A percentile compares a stretch with the other conserved stretches of the same genome.
Conservation (phyloP, 148 eudicot species). For the Fagopyrum homotropicum region DNA sequence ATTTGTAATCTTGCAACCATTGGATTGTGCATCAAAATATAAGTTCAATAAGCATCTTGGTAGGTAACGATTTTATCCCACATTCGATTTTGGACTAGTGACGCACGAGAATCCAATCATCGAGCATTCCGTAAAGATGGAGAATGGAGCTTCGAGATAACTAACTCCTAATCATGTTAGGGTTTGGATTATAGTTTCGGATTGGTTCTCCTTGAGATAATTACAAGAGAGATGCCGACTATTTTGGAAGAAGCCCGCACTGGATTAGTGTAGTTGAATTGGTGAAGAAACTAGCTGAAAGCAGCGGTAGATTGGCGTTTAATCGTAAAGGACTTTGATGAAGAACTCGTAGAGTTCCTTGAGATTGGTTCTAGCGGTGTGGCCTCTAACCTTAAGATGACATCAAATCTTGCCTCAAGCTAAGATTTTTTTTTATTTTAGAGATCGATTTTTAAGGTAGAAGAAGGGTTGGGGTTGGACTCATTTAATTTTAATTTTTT, state of each 20-base stretch:
- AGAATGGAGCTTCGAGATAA: slow-evolving; percentile 23
- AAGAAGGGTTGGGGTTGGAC: too few species aligned
- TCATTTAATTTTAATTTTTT: too few species aligned
- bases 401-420: not conserved
- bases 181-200: slow-evolving; percentile 72
- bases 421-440: too few species aligned
- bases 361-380: slow-evolving; percentile 57
- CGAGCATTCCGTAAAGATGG: slow-evolving; percentile 39
- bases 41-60: slow-evolving; percentile 60
- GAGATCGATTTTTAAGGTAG: too few species aligned
- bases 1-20: slow-evolving; percentile 29
- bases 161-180: slow-evolving; percentile 74
- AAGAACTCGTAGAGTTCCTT: slow-evolving; percentile 58
- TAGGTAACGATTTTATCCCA: slow-evolving; percentile 78
- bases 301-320: slow-evolving; percentile 59
- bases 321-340: slow-evolving; percentile 62
- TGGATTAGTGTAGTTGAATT: slow-evolving; percentile 72
- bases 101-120: slow-evolving; percentile 40
- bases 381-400: slow-evolving; percentile 28
- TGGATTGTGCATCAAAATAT: slow-evolving; percentile 72
- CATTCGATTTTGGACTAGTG: slow-evolving; percentile 76
- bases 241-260: slow-evolving; percentile 44
- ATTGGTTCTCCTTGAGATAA: slow-evolving; percentile 69
- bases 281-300: slow-evolving; percentile 47
- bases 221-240: slow-evolving; percentile 69